Percentiles rank a stretch among this genome's conserved stretches.
Evolutionary conservation across 305 asterid species (phyloP).

Genomic region (Nicotiana rustica): DNA sequence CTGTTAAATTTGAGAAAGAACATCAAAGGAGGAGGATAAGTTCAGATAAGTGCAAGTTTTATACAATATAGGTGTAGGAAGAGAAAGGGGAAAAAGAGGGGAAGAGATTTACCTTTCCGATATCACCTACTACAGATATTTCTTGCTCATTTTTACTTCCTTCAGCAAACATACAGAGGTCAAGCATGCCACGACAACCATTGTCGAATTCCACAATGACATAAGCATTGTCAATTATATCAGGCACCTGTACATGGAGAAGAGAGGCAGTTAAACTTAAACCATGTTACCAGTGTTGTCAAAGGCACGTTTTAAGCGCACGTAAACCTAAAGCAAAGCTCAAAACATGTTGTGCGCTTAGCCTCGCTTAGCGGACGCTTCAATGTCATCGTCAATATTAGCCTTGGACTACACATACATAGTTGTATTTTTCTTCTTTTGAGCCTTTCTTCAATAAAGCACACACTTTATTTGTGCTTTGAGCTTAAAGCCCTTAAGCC

Average conservation of each 20-base stretch:
- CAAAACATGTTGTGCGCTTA: no score
- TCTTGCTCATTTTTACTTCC: slow-evolving; percentile 98
- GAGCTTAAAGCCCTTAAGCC: no score
- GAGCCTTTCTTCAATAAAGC: no score
- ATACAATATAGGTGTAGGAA: neutral
- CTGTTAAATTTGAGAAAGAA: slow-evolving; percentile 39
- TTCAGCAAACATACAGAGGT: slow-evolving; percentile 98
- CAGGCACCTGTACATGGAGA: slow-evolving; percentile 70
- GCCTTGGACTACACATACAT: no score
- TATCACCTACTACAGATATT: slow-evolving; percentile 87
- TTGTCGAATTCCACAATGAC: slow-evolving; percentile 91
- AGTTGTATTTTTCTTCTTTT: no score
- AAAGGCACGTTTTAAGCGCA: no score
- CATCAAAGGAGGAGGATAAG: neutral
- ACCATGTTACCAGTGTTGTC: no score
- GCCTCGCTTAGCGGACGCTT: no score
- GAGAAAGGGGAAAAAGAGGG: neutral
- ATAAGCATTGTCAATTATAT: slow-evolving; percentile 93
- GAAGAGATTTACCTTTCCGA: slow-evolving; percentile 72
- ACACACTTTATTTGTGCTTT: no score
- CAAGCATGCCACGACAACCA: slow-evolving; percentile 88
- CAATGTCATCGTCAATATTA: no score
- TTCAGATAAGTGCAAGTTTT: neutral
- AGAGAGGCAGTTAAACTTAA: no score
- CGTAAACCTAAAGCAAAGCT: no score